Evolutionary conservation across 306 rosid genomes (phyloP).

Genomic region (Gillenia trifoliata): DNA sequence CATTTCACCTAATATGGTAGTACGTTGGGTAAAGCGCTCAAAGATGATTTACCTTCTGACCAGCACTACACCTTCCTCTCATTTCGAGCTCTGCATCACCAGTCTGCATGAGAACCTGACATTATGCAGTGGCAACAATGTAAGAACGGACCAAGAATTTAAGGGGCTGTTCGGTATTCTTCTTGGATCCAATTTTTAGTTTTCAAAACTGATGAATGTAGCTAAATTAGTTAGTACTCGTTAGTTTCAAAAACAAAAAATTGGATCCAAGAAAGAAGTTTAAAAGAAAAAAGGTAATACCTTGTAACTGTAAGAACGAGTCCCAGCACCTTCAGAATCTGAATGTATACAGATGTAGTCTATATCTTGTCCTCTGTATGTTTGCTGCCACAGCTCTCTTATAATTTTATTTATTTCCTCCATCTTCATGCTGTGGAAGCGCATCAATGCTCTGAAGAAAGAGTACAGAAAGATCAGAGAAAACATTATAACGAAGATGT

Average conservation of each 20-base stretch:
- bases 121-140: constrained; percentile 11
- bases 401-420: constrained; percentile 97
- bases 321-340: constrained; percentile 93
- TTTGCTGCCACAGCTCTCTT: constrained; percentile 96
- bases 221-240: no score
- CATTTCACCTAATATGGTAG: not conserved
- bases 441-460: constrained; percentile 82
- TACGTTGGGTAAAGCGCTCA: not conserved
- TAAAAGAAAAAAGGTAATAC: constrained; percentile 26
- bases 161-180: no score
- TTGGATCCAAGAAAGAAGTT: not conserved
- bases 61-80: constrained; percentile 99
- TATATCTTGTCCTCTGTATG: constrained; percentile 96
- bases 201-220: no score
- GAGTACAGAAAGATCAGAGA: not conserved
- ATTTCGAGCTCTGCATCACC: constrained; percentile 95
- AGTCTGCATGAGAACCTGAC: constrained; percentile 94
- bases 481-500: not conserved
- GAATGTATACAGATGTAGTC: constrained; percentile 88
- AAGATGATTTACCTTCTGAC: constrained; percentile 66
- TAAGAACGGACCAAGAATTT: not conserved
- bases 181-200: no score
- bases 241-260: no score
- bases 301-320: constrained; percentile 97
- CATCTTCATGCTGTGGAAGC: constrained; percentile 97